These are phyloP conservation scores for Rehmannia glutinosa DNA, from an alignment of 257 asterid genomes.

Conservation along the genomic window DNA sequence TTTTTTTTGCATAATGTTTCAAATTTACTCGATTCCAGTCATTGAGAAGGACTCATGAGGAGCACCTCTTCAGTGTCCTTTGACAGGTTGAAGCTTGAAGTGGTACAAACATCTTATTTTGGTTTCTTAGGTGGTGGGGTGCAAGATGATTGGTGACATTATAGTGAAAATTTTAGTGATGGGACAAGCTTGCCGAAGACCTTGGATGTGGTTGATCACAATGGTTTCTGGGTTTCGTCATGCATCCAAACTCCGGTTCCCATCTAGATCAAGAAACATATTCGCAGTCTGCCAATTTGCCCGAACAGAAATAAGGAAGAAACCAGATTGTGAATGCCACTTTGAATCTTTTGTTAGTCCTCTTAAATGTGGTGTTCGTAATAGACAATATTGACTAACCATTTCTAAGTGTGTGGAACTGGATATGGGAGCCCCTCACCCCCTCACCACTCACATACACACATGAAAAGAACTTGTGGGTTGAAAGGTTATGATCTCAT, in stretches of 20 bases:
- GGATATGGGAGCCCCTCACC: too few species aligned
- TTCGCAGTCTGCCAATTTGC: neutral
- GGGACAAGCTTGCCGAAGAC: neutral
- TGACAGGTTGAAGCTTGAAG: neutral
- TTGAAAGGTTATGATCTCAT: neutral
- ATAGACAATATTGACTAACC: neutral
- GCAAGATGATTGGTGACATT: neutral
- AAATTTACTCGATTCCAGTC: neutral
- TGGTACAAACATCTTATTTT: neutral
- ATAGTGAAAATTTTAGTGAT: neutral
- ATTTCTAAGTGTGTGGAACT: neutral
- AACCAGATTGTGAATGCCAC: too few species aligned
- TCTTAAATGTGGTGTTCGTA: neutral
- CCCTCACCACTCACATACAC: too few species aligned
- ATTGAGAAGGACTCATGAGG: neutral
- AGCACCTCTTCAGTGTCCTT: neutral
- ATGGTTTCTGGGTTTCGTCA: neutral
- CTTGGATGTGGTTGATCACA: neutral
- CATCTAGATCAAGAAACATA: neutral
- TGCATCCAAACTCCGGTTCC: neutral
- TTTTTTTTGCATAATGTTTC: too few species aligned
- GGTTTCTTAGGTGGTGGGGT: neutral
- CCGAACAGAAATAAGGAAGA: too few species aligned
- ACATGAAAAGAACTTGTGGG: too few species aligned
- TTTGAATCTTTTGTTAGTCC: neutral